Conservation (phyloP, 345 rosid species). For the Alliaria petiolata region DNA sequence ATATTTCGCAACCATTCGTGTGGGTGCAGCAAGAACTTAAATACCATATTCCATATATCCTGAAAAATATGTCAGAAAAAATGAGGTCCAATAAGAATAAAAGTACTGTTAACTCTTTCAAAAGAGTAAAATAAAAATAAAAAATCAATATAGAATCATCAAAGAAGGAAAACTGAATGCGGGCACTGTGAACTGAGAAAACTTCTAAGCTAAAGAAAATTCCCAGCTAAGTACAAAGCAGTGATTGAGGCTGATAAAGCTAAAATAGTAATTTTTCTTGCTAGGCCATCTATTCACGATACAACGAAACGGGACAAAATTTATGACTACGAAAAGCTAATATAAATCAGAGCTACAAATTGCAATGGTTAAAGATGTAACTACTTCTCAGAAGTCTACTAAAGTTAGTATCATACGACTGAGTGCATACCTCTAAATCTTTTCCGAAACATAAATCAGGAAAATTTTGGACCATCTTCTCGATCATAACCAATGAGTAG, state of each 20-base stretch:
- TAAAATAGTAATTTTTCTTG: background rate
- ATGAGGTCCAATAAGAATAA: background rate
- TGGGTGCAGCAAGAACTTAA: conserved; percentile 74
- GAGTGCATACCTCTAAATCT: conserved; percentile 58
- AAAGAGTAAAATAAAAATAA: background rate
- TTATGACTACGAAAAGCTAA: background rate
- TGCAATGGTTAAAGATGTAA: background rate
- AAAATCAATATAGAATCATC: background rate
- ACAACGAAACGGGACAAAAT: background rate
- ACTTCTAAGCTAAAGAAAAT: background rate
- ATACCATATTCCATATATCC: conserved; percentile 70
- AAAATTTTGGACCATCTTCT: conserved; percentile 69
- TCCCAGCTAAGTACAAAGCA: background rate
- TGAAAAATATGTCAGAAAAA: conserved; percentile 30
- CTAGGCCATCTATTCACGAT: background rate
- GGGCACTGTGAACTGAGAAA: background rate
- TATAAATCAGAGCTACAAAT: background rate
- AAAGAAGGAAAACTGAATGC: background rate
- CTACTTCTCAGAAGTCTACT: conserved; percentile 1
- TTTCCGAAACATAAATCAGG: conserved; percentile 36
- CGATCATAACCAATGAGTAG: conserved; percentile 78
- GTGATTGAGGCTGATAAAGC: background rate
- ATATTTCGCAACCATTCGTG: conserved; percentile 63
- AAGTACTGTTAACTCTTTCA: background rate
- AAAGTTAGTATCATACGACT: background rate